Evolutionary conservation across 805 yeast species (phyloP).

Genomic region (Starmera amethionina): DNA sequence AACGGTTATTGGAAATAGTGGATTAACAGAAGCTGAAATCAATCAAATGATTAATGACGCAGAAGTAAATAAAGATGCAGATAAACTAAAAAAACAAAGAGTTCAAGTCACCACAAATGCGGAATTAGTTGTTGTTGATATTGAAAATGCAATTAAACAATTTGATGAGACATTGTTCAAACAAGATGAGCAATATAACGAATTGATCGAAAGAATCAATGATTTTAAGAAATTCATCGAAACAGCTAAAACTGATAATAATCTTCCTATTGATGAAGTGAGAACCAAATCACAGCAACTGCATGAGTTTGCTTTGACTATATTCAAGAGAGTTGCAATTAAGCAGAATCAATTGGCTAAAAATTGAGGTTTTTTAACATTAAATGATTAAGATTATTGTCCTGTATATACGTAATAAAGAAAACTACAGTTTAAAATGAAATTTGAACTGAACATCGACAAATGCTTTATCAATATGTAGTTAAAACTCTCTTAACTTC

Average conservation of each 20-base stretch:
- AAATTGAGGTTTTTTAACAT: too few relatives aligned
- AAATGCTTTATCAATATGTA: too few relatives aligned
- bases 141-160: constrained; percentile 76
- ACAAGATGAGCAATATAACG: constrained; percentile 42
- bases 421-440: too few relatives aligned
- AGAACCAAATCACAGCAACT: constrained; percentile 68
- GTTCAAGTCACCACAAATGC: constrained; percentile 71
- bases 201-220: constrained; percentile 34
- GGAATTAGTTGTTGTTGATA: constrained; percentile 74
- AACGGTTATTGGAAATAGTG: constrained; percentile 61
- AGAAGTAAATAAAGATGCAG: constrained; percentile 48
- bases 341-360: constrained; percentile 5
- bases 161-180: constrained; percentile 34
- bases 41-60: constrained; percentile 57
- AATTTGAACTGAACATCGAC: too few relatives aligned
- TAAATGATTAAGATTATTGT: too few relatives aligned
- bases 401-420: too few relatives aligned
- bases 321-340: constrained; percentile 41
- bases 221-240: constrained; percentile 57
- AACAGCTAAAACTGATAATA: constrained; percentile 54
- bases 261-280: constrained; percentile 44
- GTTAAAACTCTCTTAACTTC: not conserved
- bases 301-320: constrained; percentile 65
- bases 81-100: constrained; percentile 47
- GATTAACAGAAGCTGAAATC: constrained; percentile 61